Conservation (phyloP, 805 yeast genomes). For the Hanseniaspora meyeri region DNA sequence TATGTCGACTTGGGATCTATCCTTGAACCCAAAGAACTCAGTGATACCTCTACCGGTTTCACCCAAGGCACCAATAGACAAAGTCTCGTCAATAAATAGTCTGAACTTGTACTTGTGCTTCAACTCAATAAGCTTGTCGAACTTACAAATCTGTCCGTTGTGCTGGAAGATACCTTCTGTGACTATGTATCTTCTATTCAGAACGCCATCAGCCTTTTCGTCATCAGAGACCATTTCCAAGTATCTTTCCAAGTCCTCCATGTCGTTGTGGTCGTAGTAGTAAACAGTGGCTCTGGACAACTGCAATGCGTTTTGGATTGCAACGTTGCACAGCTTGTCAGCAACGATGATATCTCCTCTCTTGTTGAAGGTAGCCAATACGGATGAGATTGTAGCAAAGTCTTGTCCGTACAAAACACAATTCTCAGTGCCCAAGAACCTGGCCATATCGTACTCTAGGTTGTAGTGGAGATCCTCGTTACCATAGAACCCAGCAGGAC, state of each 20-base stretch:
- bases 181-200: conserved; percentile 80
- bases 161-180: conserved; percentile 83
- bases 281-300: conserved; percentile 73
- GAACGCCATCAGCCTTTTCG: conserved; percentile 45
- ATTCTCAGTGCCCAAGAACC: conserved; percentile 62
- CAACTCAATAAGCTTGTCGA: conserved; percentile 55
- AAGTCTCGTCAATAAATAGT: conserved; percentile 74
- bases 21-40: conserved; percentile 57
- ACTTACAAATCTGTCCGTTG: conserved; percentile 66
- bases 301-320: conserved; percentile 77
- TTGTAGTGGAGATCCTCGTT: conserved; percentile 81
- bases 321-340: conserved; percentile 62
- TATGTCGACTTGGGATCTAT: conserved; percentile 59
- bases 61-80: conserved; percentile 80
- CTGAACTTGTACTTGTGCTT: conserved; percentile 76
- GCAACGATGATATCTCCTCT: conserved; percentile 89
- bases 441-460: conserved; percentile 62
- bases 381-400: conserved; percentile 72
- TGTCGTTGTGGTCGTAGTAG: conserved; percentile 72
- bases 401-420: conserved; percentile 90
- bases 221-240: conserved; percentile 49
- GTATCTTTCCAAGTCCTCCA: conserved; percentile 64
- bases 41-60: conserved; percentile 71
- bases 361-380: conserved; percentile 83
- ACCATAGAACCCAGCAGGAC: conserved; percentile 96